phyloP scores from a whole-genome alignment of 148 eudicot species.

The Diospyros kaki region DNA sequence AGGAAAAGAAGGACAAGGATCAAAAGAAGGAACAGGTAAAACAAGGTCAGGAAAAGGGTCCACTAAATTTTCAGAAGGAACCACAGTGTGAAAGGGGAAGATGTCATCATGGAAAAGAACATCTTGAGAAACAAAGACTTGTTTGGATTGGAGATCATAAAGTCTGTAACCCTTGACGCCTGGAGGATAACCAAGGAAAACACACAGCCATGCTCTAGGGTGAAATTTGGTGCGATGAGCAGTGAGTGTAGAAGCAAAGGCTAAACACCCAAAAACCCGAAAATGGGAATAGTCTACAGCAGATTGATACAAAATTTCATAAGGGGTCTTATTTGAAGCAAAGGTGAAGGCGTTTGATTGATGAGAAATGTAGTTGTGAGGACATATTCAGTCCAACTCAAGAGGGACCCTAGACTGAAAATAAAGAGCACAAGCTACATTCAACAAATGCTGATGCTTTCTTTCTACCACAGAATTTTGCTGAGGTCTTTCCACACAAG shows the following conservation, averaged over 20 bases:
- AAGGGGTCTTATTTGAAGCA: not conserved
- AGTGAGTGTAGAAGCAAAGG: not conserved
- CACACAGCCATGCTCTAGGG: not conserved
- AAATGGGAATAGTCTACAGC: not conserved
- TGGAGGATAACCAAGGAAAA: constrained; percentile 8
- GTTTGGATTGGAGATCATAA: not conserved
- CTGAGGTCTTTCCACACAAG: not conserved
- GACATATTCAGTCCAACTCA: constrained; percentile 1
- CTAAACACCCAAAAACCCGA: constrained; percentile 5
- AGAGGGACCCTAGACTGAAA: not conserved
- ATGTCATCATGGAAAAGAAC: not conserved
- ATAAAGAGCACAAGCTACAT: not conserved
- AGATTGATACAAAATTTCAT: not conserved
- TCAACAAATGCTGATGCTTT: not conserved
- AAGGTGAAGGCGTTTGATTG: not conserved
- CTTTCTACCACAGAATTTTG: constrained; percentile 2
- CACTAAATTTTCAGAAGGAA: not conserved
- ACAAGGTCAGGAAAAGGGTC: not conserved
- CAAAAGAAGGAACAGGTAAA: not conserved
- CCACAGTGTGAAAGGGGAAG: not conserved
- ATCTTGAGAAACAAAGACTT: not conserved
- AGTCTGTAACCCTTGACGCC: not conserved
- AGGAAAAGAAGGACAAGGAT: not conserved
- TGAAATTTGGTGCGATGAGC: not conserved
- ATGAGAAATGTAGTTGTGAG: not conserved